Base-by-base conservation (phyloP, 371 early-diverging fungal species). In the Dinochytrium kinnereticum region DNA sequence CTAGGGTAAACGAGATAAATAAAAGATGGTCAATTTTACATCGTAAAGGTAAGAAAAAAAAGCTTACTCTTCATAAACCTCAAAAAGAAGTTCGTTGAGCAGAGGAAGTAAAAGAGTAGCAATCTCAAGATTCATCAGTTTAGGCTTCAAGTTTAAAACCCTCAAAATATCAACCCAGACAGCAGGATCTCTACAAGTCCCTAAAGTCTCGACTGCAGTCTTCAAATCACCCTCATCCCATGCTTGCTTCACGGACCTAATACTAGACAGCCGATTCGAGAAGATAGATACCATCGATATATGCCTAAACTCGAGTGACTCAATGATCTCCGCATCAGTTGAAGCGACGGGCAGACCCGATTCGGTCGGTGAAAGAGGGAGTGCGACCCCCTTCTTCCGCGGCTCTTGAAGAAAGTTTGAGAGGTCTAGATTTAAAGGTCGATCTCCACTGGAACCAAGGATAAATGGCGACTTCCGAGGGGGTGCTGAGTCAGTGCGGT, bases 41-140 rank as follows among this genome's bases (percentile, higher is more conserved):
- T 44, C 17, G n/a, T n/a, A n/a, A n/a, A n/a, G n/a, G n/a, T n/a
- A n/a, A n/a, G n/a, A n/a, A n/a, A n/a, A n/a, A 72, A 78, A n/a
- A 72, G 76, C 80, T 37, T 73, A 84, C 87, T 87, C 87, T 74
- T 87, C 84, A 73, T 82, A 85, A 26, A 83, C 80, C 49, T 83
- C 85, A 74, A 82, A 83, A 38, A 85, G 68, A 26, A 87, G 69
- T 59, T 84, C 87, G 57, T 78, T 75, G 39, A 86, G 51, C 68
- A 80, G 13, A n/a, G 85, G 85, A 21, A 87, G 64, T 19, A 87
- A n/a, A 57, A 76, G 2, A 15, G 72, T 65, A n/a, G 79, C 76
- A 0, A 74, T 69, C 24, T 87, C 87, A 70, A 87, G 51, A 36
- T 81, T 80, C 24, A 87, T 36, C 53, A 85, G 68, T 37, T 77